A percentile compares a stretch with the other conserved stretches of the same genome.
Evolutionary conservation across 768 basidiomycete species (phyloP).

Genomic region (Lactarius deliciosus): DNA sequence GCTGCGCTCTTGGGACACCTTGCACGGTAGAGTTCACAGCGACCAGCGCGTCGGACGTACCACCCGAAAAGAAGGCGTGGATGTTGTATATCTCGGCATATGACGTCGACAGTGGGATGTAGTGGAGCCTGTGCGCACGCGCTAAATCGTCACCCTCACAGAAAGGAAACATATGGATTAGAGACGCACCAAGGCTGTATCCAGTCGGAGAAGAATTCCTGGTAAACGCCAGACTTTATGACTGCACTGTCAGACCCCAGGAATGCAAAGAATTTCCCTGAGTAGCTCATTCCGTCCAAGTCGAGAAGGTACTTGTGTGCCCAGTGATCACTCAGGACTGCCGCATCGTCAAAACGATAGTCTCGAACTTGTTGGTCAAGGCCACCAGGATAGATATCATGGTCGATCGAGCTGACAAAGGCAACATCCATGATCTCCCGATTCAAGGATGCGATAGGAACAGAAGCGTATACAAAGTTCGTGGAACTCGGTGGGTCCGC

Average conservation of each 20-base stretch:
- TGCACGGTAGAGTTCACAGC: constrained; percentile 50
- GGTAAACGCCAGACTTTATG: constrained; percentile 87
- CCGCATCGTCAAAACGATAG: constrained; percentile 72
- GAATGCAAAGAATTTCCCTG: constrained; percentile 83
- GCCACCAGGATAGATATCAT: constrained; percentile 73
- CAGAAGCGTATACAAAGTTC: constrained; percentile 57
- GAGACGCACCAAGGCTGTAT: constrained; percentile 77
- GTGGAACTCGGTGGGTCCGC: constrained; percentile 60
- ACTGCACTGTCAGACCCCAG: constrained; percentile 87
- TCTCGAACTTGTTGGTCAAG: constrained; percentile 57
- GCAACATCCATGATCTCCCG: constrained; percentile 82
- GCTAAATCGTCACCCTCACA: not conserved
- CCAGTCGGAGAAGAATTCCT: constrained; percentile 90
- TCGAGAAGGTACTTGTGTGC: constrained; percentile 88
- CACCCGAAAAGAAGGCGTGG: constrained; percentile 89
- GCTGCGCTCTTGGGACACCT: constrained; percentile 37
- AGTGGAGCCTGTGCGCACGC: constrained; percentile 71
- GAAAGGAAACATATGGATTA: not conserved
- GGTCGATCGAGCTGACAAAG: constrained; percentile 76
- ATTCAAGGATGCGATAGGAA: constrained; percentile 64
- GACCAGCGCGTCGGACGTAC: constrained; percentile 57
- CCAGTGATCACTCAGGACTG: constrained; percentile 86
- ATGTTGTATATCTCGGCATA: constrained; percentile 95
- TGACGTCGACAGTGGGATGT: constrained; percentile 82
- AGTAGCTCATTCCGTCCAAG: constrained; percentile 94